Base-by-base conservation (phyloP, 176 grass and related monocot species). In the Aegilops speltoides region DNA sequence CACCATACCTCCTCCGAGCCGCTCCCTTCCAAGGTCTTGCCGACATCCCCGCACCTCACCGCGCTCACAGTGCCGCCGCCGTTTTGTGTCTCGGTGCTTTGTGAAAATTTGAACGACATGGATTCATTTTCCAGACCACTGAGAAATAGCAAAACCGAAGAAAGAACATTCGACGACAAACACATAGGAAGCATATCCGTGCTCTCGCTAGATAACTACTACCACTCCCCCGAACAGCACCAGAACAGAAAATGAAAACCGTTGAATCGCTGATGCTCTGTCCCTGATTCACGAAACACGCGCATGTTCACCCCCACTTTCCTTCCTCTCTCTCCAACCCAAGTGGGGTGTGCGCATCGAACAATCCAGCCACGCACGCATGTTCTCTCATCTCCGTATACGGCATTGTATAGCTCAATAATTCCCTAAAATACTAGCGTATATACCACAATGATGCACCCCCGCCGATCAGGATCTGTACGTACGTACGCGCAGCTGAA, bases 331-430 rank as follows among this genome's bases (percentile, higher is more conserved):
- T 5, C 41, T 50, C 23, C 72, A 74, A 9, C 23, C 41, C 24
- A 50, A 75, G 72, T 75, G 67, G 67, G 32, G 17, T 10, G 32
- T 22, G 67, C 8, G 8, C 5, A 69, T 37, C 72, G 72, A 75
- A 28, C 72, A 75, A 75, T 50, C 72, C 72, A 75, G 41, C 72
- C 72, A 75, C 23, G 72, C 72, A 4, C 41, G 32, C 72, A 75
- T 75, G 41, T 75, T 75, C 72, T 74, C 71, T 15, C 0, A 22
- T 3, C 3, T 46, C 72, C 41, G 9, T 71, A 50, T 50, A 75
- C 1, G 45, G 6, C 70, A 73, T 12, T 0, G 70, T 73, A 8
- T 17, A 48, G 3, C 24, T 3, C 72, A 75, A 50, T 75, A 75
- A 75, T 75, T 9, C 24, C 41, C 24, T 29, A 50, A 19, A 29